These are phyloP conservation scores for Fusarium cyanostomum DNA, from an alignment of 2,329 filamentous ascomycete genomes.

Conservation along the genomic window DNA sequence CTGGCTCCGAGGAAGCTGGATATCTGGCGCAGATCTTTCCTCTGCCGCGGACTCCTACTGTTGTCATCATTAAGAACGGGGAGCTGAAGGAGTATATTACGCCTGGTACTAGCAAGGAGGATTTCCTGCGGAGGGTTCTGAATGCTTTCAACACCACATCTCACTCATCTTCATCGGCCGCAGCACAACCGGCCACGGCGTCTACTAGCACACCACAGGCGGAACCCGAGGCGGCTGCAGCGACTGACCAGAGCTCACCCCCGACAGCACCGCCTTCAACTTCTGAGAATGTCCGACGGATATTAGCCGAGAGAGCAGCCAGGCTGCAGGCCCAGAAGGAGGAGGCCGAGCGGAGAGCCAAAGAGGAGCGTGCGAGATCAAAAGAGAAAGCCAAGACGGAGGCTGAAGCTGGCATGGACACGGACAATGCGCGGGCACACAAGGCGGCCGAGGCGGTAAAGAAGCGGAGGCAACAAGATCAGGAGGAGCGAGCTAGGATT, in stretches of 20 bases:
- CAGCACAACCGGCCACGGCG: constrained; percentile 27
- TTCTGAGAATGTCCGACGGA: constrained; percentile 48
- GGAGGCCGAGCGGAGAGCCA: constrained; percentile 57
- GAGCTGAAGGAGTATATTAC: constrained; percentile 80
- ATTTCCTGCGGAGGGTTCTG: constrained; percentile 65
- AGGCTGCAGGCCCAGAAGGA: constrained; percentile 55
- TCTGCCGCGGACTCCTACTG: constrained; percentile 77
- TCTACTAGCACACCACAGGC: constrained; percentile 28
- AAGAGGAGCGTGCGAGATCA: constrained; percentile 59
- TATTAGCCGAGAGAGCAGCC: constrained; percentile 62
- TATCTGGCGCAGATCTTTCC: constrained; percentile 87
- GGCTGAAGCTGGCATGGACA: constrained; percentile 48
- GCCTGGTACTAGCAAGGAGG: constrained; percentile 69
- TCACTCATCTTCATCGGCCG: constrained; percentile 4
- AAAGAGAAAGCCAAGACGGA: constrained; percentile 58
- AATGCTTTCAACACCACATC: constrained; percentile 46
- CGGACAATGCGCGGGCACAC: constrained; percentile 48
- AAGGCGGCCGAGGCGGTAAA: constrained; percentile 65
- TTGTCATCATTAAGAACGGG: constrained; percentile 83
- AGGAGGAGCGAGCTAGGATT: constrained; percentile 75
- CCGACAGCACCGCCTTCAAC: constrained; percentile 36
- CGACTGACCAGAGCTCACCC: constrained; percentile 27
- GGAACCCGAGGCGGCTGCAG: constrained; percentile 30
- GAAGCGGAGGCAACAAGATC: constrained; percentile 71
- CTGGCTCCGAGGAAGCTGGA: constrained; percentile 81